Evolutionary conservation across 2,329 filamentous ascomycete species (phyloP), one percentile per base, ranked within the genome.

Genomic region (Xylariomycetidae sp.): DNA sequence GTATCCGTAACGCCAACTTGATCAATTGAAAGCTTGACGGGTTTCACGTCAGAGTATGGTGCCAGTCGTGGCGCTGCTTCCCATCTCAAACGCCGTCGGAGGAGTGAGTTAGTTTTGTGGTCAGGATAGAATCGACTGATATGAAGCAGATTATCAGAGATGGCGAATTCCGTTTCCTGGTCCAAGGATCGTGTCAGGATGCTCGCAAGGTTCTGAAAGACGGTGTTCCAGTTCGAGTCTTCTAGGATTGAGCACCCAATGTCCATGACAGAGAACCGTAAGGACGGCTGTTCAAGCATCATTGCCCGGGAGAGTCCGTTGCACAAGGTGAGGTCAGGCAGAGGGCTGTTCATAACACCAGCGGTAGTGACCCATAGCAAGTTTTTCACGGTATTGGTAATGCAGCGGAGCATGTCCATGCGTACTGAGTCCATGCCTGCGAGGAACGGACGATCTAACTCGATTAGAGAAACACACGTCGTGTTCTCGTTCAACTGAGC

Each of bases 91-190:
- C 35, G 25, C 4, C 35, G 40, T 3, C 41, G 40, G 34, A 53
- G 51, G 0, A 40, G 23, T 5, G 38, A 30, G 22, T 56, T 56
- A 3, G 49, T 17, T 1, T 23, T 16, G 1, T 12, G 3, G 16
- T 51, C 48, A 2, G 51, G 49, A 2, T 16, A 25, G 15, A 42
- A 54, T 2, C 53, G 41, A 20, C 51, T 56, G 26, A 53, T 30
- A 26, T 48, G 23, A 2, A 49, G 23, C 6, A 45, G 20, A 8
- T 30, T 35, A 12, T 38, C 16, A 1, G 4, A 5, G 2, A 34
- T 16, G 1, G 46, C 27, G 25, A 42, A 49, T 25, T 50, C 45
- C 6, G 28, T 31, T 22, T 49, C 48, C n/a, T 44, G 38, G n/a
- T n/a, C n/a, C n/a, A n/a, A n/a, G n/a, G n/a, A n/a, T n/a, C n/a